These are phyloP conservation scores for Capsella rubella DNA, from an alignment of 441 rosid species.

Conservation along the genomic window DNA sequence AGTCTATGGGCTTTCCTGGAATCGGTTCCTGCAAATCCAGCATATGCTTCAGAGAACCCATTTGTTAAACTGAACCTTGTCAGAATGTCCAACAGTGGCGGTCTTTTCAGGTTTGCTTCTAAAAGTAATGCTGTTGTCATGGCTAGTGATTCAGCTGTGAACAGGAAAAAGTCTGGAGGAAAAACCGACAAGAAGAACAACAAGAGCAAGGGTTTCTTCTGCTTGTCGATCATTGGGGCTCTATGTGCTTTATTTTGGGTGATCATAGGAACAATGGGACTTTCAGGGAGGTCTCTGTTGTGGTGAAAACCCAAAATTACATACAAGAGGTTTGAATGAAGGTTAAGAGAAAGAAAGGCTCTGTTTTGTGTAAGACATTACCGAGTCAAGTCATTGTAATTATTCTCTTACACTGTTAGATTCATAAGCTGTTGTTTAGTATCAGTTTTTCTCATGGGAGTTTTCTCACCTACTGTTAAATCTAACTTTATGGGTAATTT, in stretches of 20 bases:
- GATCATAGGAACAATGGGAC: slow-evolving; percentile 55
- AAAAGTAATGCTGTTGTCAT: slow-evolving; percentile 35
- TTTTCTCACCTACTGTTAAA: background rate
- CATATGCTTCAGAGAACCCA: slow-evolving; percentile 77
- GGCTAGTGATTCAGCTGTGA: slow-evolving; percentile 35
- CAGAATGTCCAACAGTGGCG: slow-evolving; percentile 70
- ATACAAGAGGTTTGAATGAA: slow-evolving; percentile 5
- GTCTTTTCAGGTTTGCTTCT: slow-evolving; percentile 54
- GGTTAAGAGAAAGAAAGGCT: slow-evolving; percentile 14
- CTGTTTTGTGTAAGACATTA: slow-evolving; percentile 9
- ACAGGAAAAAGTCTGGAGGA: slow-evolving; percentile 43
- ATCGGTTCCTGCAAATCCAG: slow-evolving; percentile 82
- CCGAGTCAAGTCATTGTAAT: slow-evolving; percentile 24
- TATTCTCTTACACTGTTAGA: background rate
- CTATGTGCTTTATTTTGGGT: slow-evolving; percentile 71
- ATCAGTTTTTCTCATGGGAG: background rate
- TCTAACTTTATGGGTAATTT: too few relatives aligned
- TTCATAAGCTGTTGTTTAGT: background rate
- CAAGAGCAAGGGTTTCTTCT: slow-evolving; percentile 50
- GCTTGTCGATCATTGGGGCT: slow-evolving; percentile 62
- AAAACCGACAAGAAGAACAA: slow-evolving; percentile 22
- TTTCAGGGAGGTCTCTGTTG: slow-evolving; percentile 49
- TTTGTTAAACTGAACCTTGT: slow-evolving; percentile 61
- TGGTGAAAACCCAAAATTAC: slow-evolving; percentile 19
- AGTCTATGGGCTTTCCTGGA: slow-evolving; percentile 77